Percentiles rank a stretch among this genome's conserved stretches.
Conservation (phyloP, 768 basidiomycete species). For the Boletus sp. region DNA sequence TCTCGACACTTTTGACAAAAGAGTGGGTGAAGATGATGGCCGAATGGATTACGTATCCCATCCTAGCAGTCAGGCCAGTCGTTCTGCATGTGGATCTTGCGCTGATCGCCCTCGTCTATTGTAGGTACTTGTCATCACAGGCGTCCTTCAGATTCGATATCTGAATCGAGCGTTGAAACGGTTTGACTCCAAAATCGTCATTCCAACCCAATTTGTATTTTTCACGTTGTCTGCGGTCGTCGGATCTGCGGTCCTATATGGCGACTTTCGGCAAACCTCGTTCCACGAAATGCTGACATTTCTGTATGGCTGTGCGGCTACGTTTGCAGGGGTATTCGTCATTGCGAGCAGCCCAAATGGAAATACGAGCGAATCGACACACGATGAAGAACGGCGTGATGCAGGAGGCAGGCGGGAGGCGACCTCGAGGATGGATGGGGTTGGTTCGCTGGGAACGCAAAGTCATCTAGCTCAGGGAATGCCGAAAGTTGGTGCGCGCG, state of each 20-base stretch:
- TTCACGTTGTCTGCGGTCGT: slow-evolving; percentile 92
- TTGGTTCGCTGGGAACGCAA: slow-evolving; percentile 24
- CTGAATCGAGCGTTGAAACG: slow-evolving; percentile 85
- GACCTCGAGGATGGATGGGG: slow-evolving; percentile 27
- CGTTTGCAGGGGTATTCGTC: slow-evolving; percentile 85
- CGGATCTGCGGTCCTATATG: slow-evolving; percentile 90
- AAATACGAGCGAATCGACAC: slow-evolving; percentile 26
- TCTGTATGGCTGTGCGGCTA: slow-evolving; percentile 83
- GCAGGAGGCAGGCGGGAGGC: slow-evolving; percentile 27
- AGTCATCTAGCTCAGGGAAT: slow-evolving; percentile 44
- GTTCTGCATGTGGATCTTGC: neutral
- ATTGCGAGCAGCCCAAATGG: slow-evolving; percentile 63
- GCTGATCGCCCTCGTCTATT: slow-evolving; percentile 5
- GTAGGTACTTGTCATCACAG: slow-evolving; percentile 69
- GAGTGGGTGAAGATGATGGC: slow-evolving; percentile 75
- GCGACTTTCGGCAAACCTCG: slow-evolving; percentile 81
- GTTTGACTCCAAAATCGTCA: slow-evolving; percentile 93
- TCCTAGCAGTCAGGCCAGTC: slow-evolving; percentile 53
- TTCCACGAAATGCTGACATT: slow-evolving; percentile 84
- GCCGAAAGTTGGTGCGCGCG: slow-evolving; percentile 40
- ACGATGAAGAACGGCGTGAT: slow-evolving; percentile 32
- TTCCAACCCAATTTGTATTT: slow-evolving; percentile 92
- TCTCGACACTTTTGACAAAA: slow-evolving; percentile 80
- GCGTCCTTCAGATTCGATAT: slow-evolving; percentile 80
- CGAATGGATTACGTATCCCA: slow-evolving; percentile 80